These are phyloP conservation scores for Bacidia gigantensis DNA, from an alignment of 495 filamentous ascomycete genomes.

Conservation along the genomic window DNA sequence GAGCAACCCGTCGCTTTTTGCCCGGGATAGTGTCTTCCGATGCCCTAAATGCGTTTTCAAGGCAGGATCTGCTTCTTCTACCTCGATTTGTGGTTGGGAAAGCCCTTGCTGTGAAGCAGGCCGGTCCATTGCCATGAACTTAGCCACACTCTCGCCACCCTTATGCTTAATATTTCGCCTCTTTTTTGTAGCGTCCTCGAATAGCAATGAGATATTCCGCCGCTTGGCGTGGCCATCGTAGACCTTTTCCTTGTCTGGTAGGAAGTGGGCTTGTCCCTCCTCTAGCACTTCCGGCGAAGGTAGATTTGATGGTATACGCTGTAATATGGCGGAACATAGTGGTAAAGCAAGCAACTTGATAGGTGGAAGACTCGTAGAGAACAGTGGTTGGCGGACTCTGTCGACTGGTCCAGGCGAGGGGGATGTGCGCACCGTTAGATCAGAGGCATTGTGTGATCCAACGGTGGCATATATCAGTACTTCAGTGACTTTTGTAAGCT, in stretches of 20 bases:
- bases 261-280: conserved; percentile 5
- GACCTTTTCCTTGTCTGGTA: neutral
- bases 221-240: conserved; percentile 25
- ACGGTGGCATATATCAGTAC: conserved; percentile 37
- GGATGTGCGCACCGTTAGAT: conserved; percentile 35
- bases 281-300: neutral
- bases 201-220: conserved; percentile 40
- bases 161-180: conserved; percentile 38
- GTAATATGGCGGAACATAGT: conserved; percentile 26
- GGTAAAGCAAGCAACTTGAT: conserved; percentile 24
- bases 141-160: conserved; percentile 42
- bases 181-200: conserved; percentile 46
- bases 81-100: no score
- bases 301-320: neutral
- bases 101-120: neutral
- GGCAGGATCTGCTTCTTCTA: neutral
- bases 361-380: neutral
- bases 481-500: conserved; percentile 30
- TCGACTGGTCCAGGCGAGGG: conserved; percentile 25
- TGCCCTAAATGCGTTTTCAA: neutral
- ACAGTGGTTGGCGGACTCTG: neutral
- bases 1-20: neutral
- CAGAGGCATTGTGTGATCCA: neutral
- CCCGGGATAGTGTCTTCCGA: neutral
- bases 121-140: conserved; percentile 33